These are phyloP conservation scores for Mycena galericulata DNA, from an alignment of 768 basidiomycete genomes.

Conservation along the genomic window DNA sequence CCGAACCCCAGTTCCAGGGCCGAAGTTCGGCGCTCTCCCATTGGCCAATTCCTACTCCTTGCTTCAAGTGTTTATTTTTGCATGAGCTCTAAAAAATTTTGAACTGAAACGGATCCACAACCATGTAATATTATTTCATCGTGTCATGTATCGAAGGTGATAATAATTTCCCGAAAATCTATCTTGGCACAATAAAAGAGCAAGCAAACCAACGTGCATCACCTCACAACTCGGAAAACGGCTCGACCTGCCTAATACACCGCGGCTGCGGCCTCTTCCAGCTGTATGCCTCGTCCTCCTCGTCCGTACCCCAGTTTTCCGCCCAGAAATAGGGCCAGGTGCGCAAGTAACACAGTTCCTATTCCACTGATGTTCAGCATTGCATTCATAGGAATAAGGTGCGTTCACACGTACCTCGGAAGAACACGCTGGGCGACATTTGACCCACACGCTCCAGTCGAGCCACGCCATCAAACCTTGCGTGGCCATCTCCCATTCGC, in stretches of 20 bases:
- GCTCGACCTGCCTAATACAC: background rate
- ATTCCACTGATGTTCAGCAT: background rate
- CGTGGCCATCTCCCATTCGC: background rate
- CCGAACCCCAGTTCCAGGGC: too few relatives aligned
- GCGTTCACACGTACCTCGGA: background rate
- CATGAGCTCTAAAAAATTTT: too few relatives aligned
- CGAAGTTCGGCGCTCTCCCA: too few relatives aligned
- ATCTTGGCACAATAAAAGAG: too few relatives aligned
- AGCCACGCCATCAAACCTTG: conserved; percentile 21
- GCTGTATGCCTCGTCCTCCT: background rate
- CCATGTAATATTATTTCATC: too few relatives aligned
- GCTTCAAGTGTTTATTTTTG: too few relatives aligned
- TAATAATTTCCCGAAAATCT: too few relatives aligned
- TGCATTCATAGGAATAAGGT: background rate
- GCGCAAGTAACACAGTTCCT: conserved; percentile 26
- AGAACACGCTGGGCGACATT: conserved; percentile 25
- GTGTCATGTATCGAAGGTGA: too few relatives aligned
- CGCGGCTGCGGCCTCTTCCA: conserved; percentile 13
- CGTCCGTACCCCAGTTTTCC: background rate
- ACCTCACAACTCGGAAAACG: conserved; percentile 1
- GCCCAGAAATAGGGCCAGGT: conserved; percentile 20
- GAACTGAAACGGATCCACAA: too few relatives aligned
- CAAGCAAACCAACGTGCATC: too few relatives aligned
- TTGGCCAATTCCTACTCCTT: too few relatives aligned
- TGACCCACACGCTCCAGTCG: conserved; percentile 34